Evolutionary conservation across 2,329 filamentous ascomycete species (phyloP).

Genomic region (Fusarium pseudograminearum): DNA sequence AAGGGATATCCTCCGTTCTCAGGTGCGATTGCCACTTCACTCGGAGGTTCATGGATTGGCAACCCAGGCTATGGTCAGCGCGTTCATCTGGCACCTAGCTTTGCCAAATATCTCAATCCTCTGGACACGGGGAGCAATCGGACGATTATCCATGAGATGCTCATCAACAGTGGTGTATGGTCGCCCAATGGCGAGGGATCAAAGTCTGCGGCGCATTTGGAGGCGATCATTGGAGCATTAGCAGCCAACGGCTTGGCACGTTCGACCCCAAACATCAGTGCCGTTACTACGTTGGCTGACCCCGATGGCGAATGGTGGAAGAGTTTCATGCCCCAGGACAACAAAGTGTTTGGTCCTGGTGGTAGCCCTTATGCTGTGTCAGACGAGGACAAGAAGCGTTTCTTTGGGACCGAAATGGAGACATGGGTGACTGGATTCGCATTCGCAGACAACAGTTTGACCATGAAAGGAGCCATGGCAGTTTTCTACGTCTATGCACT

Average conservation of each 20-base stretch:
- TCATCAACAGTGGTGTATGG: conserved; percentile 37
- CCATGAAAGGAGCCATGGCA: conserved; percentile 20
- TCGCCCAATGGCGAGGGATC: conserved; percentile 15
- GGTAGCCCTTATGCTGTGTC: conserved; percentile 34
- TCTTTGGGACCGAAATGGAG: conserved; percentile 34
- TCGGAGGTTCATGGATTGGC: conserved; percentile 34
- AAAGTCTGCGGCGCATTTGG: conserved; percentile 22
- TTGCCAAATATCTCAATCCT: conserved; percentile 35
- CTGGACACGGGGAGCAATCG: conserved; percentile 9
- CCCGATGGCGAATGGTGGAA: conserved; percentile 37
- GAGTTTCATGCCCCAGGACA: conserved; percentile 36
- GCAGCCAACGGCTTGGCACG: conserved; percentile 28
- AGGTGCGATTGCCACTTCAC: conserved; percentile 23
- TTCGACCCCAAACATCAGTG: conserved; percentile 15
- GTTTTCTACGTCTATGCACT: conserved; percentile 22
- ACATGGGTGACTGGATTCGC: conserved; percentile 40
- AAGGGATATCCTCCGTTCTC: conserved; percentile 36
- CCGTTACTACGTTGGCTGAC: conserved; percentile 20
- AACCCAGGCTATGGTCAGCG: conserved; percentile 27
- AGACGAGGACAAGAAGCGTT: conserved; percentile 1
- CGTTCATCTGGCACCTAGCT: conserved; percentile 30
- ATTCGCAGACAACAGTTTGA: conserved; percentile 27
- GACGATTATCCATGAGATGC: conserved; percentile 35
- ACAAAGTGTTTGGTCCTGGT: conserved; percentile 31
- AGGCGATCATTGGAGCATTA: conserved; percentile 31